Evolutionary conservation across 2,329 filamentous ascomycete genomes (phyloP).

Genomic region (Ophiostoma fasciatum): DNA sequence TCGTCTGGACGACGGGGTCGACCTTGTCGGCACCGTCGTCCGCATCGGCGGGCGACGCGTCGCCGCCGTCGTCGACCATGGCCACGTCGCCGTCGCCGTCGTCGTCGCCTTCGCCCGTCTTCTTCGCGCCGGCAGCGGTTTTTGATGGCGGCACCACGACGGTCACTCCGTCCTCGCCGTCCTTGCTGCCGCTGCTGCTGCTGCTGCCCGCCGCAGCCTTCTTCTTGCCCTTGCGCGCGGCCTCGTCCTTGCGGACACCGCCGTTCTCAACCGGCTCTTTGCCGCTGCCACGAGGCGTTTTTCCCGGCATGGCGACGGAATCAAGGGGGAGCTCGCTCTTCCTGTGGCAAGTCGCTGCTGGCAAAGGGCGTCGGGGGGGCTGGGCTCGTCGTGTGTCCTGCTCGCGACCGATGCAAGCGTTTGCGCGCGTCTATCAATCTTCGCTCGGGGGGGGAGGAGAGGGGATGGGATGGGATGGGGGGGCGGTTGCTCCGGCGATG

Average conservation of each 20-base stretch:
- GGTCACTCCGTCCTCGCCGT: constrained; percentile 70
- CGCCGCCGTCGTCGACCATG: constrained; percentile 49
- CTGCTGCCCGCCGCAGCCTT: too few relatives aligned
- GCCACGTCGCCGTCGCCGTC: constrained; percentile 57
- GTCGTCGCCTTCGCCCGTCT: constrained; percentile 47
- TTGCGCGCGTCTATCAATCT: too few relatives aligned
- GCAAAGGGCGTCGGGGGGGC: too few relatives aligned
- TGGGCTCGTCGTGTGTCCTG: too few relatives aligned
- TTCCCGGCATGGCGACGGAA: constrained; percentile 47
- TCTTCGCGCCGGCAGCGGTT: neutral
- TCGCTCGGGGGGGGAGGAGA: too few relatives aligned
- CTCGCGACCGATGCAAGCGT: too few relatives aligned
- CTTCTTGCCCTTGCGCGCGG: constrained; percentile 46
- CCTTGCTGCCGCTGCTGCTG: constrained; percentile 58
- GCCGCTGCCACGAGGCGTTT: constrained; percentile 58
- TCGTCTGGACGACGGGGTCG: constrained; percentile 44
- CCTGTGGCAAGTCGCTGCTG: too few relatives aligned
- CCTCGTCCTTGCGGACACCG: constrained; percentile 40
- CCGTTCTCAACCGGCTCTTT: constrained; percentile 57
- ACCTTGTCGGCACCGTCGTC: constrained; percentile 37
- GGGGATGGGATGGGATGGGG: too few relatives aligned
- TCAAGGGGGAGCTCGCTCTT: too few relatives aligned
- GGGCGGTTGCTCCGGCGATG: too few relatives aligned
- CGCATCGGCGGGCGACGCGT: constrained; percentile 25
- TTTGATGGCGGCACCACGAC: constrained; percentile 57